A percentile compares a stretch with the other conserved stretches of the same genome.
phyloP scores from a whole-genome alignment of 2,329 filamentous ascomycete species.

The Hypomyces perniciosus region DNA sequence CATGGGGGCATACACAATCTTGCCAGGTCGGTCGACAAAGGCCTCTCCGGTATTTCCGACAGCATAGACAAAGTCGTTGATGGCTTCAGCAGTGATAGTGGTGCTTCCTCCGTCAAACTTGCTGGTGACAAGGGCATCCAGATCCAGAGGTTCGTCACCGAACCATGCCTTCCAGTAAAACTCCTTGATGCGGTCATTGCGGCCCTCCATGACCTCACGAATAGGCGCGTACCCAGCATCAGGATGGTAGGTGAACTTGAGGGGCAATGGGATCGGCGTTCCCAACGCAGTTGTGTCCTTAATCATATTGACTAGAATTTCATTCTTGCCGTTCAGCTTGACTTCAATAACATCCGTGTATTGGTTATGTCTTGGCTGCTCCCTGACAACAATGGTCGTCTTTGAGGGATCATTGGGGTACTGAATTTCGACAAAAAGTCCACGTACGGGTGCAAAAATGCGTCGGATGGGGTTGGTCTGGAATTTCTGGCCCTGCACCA shows the following conservation, averaged over 20 bases:
- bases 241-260: slow-evolving; percentile 89
- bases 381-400: slow-evolving; percentile 80
- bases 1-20: slow-evolving; percentile 94
- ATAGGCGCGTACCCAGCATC: slow-evolving; percentile 98
- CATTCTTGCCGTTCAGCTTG: slow-evolving; percentile 64
- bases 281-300: slow-evolving; percentile 87
- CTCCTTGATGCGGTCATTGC: slow-evolving; percentile 97
- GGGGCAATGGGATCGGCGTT: slow-evolving; percentile 72
- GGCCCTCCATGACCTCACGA: slow-evolving; percentile 88
- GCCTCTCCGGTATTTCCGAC: slow-evolving; percentile 97
- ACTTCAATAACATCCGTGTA: slow-evolving; percentile 85
- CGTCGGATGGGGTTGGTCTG: slow-evolving; percentile 93
- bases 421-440: slow-evolving; percentile 82
- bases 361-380: slow-evolving; percentile 80
- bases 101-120: slow-evolving; percentile 86
- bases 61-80: slow-evolving; percentile 98
- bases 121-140: slow-evolving; percentile 78
- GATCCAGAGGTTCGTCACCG: slow-evolving; percentile 74
- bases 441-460: slow-evolving; percentile 79
- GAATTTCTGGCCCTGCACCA: slow-evolving; percentile 93
- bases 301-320: slow-evolving; percentile 84
- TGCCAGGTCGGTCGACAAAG: slow-evolving; percentile 91
- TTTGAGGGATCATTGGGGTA: slow-evolving; percentile 76
- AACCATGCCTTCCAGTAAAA: slow-evolving; percentile 99
- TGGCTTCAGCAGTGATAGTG: slow-evolving; percentile 82